Evolutionary conservation across 2,329 filamentous ascomycete genomes (phyloP).

Genomic region (Tolypocladium tundrense): DNA sequence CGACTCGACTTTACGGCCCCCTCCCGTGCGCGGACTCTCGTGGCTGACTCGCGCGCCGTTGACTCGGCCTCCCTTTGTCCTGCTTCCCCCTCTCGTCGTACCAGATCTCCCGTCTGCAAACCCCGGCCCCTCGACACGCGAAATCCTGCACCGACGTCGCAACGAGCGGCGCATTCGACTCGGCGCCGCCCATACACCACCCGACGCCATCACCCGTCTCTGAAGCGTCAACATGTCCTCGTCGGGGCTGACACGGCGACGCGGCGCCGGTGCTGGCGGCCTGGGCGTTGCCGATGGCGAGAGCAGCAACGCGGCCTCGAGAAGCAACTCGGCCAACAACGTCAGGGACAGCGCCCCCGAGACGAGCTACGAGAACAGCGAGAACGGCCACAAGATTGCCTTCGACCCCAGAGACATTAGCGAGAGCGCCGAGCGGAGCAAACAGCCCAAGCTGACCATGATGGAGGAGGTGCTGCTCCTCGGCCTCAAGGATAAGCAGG

Average conservation of each 20-base stretch:
- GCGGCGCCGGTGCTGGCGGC: constrained; percentile 58
- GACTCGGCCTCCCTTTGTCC: neutral
- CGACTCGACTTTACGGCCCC: neutral
- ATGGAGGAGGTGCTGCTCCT: constrained; percentile 98
- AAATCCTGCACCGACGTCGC: neutral
- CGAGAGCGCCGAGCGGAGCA: constrained; percentile 90
- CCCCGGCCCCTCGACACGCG: neutral
- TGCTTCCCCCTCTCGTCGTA: neutral
- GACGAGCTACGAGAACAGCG: constrained; percentile 83
- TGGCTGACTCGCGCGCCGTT: neutral
- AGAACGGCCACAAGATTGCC: constrained; percentile 97
- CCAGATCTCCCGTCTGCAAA: neutral
- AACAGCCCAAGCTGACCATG: constrained; percentile 94
- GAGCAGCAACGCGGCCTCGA: constrained; percentile 43
- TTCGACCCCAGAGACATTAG: constrained; percentile 96
- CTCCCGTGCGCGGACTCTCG: neutral
- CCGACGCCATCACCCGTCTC: neutral
- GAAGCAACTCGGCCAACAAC: constrained; percentile 46
- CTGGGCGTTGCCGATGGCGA: constrained; percentile 48
- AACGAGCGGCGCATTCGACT: neutral
- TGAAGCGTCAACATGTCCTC: constrained; percentile 23
- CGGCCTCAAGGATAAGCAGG: constrained; percentile 97
- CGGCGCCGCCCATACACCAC: constrained; percentile 1
- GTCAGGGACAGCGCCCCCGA: constrained; percentile 47
- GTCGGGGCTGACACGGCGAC: constrained; percentile 52